A percentile compares a stretch with the other conserved stretches of the same genome.
Conservation (phyloP, 495 filamentous ascomycete species). For the Oleoguttula mirabilis region DNA sequence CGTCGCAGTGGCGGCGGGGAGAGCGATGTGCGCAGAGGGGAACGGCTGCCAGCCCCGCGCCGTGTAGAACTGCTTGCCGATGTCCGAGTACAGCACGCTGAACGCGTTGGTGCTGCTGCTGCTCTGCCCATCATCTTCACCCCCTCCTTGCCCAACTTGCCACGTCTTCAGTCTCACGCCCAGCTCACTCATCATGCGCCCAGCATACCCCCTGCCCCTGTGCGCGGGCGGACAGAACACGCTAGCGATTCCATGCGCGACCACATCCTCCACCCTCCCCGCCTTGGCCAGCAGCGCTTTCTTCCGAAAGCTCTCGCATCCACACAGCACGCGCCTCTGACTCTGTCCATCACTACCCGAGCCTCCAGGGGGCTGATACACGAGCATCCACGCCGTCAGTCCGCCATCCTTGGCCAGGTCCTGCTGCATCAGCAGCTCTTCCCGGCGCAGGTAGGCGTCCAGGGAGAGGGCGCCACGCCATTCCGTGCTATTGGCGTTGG, state of each 20-base stretch:
- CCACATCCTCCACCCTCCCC: conserved; percentile 45
- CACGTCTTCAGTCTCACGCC: conserved; percentile 41
- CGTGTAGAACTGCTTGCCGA: conserved; percentile 87
- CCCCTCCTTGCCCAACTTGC: conserved; percentile 35
- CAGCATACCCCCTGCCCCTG: conserved; percentile 67
- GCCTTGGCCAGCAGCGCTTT: conserved; percentile 44
- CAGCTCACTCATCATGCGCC: conserved; percentile 54
- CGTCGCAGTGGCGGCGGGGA: conserved; percentile 36
- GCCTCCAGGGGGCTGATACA: conserved; percentile 35
- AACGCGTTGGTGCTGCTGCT: conserved; percentile 35
- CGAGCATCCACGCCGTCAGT: conserved; percentile 77
- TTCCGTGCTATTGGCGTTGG: conserved; percentile 52
- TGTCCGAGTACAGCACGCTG: conserved; percentile 81
- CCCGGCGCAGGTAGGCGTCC: conserved; percentile 64
- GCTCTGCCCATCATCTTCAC: conserved; percentile 19
- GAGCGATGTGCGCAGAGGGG: conserved; percentile 54
- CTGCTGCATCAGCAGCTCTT: conserved; percentile 56
- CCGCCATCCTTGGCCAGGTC: conserved; percentile 58
- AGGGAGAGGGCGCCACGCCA: conserved; percentile 61
- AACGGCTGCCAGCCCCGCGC: conserved; percentile 69
- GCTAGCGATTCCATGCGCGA: conserved; percentile 72
- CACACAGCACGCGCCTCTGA: conserved; percentile 44
- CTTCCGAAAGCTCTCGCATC: conserved; percentile 78
- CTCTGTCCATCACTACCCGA: conserved; percentile 40
- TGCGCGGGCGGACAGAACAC: conserved; percentile 69